A percentile compares a stretch with the other conserved stretches of the same genome.
These are phyloP conservation scores for Tricholoma sp. DNA, from an alignment of 768 basidiomycete species.

Conservation along the genomic window DNA sequence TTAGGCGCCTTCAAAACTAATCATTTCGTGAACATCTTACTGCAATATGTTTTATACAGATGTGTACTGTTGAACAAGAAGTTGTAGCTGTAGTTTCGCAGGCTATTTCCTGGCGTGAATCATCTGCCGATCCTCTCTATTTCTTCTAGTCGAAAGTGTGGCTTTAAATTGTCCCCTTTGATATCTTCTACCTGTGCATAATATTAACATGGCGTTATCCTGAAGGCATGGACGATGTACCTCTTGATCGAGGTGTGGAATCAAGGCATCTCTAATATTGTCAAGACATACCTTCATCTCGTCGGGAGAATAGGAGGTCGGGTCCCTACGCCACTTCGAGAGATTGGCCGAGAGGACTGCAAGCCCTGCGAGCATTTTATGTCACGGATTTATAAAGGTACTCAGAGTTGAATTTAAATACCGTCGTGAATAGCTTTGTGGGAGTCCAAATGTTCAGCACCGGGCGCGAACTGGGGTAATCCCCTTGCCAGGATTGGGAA, in stretches of 20 bases:
- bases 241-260: constrained; percentile 51
- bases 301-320: constrained; percentile 41
- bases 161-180: constrained; percentile 44
- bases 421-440: constrained; percentile 53
- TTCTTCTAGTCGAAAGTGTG: constrained; percentile 47
- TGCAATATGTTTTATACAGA: not conserved
- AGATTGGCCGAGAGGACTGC: constrained; percentile 36
- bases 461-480: constrained; percentile 42
- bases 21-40: not conserved
- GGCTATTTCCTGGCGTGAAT: constrained; percentile 45
- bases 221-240: constrained; percentile 18
- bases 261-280: constrained; percentile 42
- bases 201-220: not conserved
- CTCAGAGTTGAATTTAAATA: constrained; percentile 10
- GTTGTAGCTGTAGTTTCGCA: constrained; percentile 9
- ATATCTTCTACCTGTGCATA: constrained; percentile 41
- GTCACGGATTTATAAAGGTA: not conserved
- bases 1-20: not conserved
- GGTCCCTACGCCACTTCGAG: constrained; percentile 36
- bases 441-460: constrained; percentile 40
- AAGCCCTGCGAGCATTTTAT: constrained; percentile 29
- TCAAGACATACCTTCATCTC: constrained; percentile 49
- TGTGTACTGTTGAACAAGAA: not conserved
- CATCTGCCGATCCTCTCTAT: constrained; percentile 21
- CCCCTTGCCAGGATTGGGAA: constrained; percentile 47